These are phyloP conservation scores for Tetrahymena borealis DNA, from an alignment of 73 alveolate species.

Conservation along the genomic window DNA sequence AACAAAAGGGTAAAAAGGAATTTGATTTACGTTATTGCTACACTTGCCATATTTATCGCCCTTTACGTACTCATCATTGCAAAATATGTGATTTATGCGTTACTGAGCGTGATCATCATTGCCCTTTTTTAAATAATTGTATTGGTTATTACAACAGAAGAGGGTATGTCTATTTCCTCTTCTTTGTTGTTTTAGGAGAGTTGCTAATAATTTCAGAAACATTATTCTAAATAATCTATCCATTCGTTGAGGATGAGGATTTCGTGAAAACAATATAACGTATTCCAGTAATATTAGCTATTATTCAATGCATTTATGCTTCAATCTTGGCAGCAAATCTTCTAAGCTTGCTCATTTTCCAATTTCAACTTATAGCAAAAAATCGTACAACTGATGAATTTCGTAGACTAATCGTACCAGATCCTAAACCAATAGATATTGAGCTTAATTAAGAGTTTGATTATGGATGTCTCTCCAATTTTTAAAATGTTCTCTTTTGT, in stretches of 20 bases:
- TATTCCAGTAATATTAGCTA: background rate
- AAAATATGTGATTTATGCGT: conserved; percentile 57
- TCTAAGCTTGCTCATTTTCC: background rate
- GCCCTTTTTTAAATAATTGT: conserved; percentile 54
- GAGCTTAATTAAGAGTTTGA: background rate
- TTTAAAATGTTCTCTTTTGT: background rate
- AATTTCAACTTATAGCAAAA: background rate
- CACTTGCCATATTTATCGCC: conserved; percentile 57
- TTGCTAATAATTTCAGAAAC: conserved; percentile 19
- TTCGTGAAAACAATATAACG: background rate
- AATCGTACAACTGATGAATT: background rate
- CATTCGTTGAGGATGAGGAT: background rate
- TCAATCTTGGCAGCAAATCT: background rate
- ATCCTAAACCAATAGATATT: background rate
- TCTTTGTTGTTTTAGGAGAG: conserved; percentile 25
- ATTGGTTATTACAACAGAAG: conserved; percentile 48
- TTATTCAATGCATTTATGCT: background rate
- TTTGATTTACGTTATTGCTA: conserved; percentile 26
- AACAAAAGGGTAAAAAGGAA: background rate
- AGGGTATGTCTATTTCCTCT: conserved; percentile 19
- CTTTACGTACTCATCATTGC: conserved; percentile 55
- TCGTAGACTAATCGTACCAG: background rate
- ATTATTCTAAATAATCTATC: background rate
- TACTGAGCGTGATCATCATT: conserved; percentile 60
- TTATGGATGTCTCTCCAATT: background rate